Percentiles rank a stretch among this genome's conserved stretches.
phyloP scores from a whole-genome alignment of 2,329 filamentous ascomycete genomes.

The Calonectria leucothoes region DNA sequence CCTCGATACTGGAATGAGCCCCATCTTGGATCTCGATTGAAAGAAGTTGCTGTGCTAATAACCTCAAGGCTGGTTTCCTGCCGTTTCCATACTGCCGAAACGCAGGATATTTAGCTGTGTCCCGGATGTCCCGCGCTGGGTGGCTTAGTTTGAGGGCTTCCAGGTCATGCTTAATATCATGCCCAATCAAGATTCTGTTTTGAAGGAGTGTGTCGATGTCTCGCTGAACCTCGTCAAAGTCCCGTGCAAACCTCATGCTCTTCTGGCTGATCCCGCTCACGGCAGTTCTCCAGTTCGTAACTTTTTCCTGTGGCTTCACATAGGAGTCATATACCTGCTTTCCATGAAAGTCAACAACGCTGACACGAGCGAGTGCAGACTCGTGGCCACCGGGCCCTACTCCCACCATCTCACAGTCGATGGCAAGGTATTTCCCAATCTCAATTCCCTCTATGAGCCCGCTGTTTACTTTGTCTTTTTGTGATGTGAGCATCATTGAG shows the following conservation, averaged over 20 bases:
- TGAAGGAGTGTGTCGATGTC: constrained; percentile 77
- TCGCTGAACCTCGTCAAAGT: constrained; percentile 81
- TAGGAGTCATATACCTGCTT: constrained; percentile 94
- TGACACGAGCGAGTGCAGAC: constrained; percentile 86
- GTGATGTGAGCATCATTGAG: constrained; percentile 58
- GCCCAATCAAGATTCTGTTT: constrained; percentile 81
- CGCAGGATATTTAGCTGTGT: constrained; percentile 82
- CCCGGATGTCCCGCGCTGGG: constrained; percentile 80
- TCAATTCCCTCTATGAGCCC: constrained; percentile 72
- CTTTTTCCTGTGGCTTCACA: constrained; percentile 79
- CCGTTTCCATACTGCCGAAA: constrained; percentile 79
- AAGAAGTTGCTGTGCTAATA: constrained; percentile 67
- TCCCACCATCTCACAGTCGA: constrained; percentile 99
- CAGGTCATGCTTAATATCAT: constrained; percentile 85
- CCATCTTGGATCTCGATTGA: constrained; percentile 73
- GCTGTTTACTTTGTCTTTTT: constrained; percentile 69
- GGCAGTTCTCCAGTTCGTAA: constrained; percentile 90
- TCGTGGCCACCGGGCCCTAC: constrained; percentile 77
- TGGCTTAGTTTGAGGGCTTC: constrained; percentile 83
- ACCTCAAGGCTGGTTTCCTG: constrained; percentile 74
- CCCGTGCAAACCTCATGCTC: constrained; percentile 76
- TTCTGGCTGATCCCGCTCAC: constrained; percentile 85
- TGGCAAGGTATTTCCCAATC: constrained; percentile 88
- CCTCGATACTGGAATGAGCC: constrained; percentile 76
- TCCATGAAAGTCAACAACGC: constrained; percentile 93